Conservation (phyloP, 2,329 filamentous ascomycete species). For the Cladosporium oxysporum region DNA sequence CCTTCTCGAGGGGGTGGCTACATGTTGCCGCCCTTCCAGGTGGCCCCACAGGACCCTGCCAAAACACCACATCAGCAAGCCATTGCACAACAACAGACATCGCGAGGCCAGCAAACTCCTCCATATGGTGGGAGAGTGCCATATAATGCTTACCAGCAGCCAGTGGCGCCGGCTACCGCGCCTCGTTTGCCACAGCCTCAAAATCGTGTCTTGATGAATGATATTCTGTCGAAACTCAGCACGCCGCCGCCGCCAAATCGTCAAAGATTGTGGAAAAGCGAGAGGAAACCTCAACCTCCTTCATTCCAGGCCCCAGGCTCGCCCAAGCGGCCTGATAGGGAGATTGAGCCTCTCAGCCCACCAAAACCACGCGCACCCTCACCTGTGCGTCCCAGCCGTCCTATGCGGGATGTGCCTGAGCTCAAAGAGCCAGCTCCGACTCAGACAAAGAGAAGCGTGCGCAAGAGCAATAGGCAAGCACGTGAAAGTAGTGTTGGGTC, state of each 20-base stretch:
- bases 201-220: slow-evolving; percentile 25
- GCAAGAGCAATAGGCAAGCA: slow-evolving; percentile 26
- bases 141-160: slow-evolving; percentile 15
- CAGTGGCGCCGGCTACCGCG: slow-evolving; percentile 29
- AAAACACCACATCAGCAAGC: slow-evolving; percentile 25
- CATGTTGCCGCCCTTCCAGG: slow-evolving; percentile 52
- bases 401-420: background rate
- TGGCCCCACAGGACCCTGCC: slow-evolving; percentile 45
- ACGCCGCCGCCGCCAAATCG: slow-evolving; percentile 30
- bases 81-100: slow-evolving; percentile 26
- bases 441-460: slow-evolving; percentile 27
- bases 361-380: slow-evolving; percentile 27
- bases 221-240: slow-evolving; percentile 32
- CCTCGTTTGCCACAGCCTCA: slow-evolving; percentile 27
- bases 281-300: slow-evolving; percentile 29
- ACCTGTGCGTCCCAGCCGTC: background rate
- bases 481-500: slow-evolving; percentile 46
- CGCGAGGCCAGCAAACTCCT: slow-evolving; percentile 24
- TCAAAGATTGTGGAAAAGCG: slow-evolving; percentile 35
- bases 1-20: slow-evolving; percentile 45
- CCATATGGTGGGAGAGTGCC: slow-evolving; percentile 15
- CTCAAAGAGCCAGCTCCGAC: slow-evolving; percentile 11
- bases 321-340: slow-evolving; percentile 27
- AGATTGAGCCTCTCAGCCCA: slow-evolving; percentile 39
- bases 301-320: slow-evolving; percentile 24